Base-by-base conservation (phyloP, 1,139 yeast species). In the Pichia cactophila region DNA sequence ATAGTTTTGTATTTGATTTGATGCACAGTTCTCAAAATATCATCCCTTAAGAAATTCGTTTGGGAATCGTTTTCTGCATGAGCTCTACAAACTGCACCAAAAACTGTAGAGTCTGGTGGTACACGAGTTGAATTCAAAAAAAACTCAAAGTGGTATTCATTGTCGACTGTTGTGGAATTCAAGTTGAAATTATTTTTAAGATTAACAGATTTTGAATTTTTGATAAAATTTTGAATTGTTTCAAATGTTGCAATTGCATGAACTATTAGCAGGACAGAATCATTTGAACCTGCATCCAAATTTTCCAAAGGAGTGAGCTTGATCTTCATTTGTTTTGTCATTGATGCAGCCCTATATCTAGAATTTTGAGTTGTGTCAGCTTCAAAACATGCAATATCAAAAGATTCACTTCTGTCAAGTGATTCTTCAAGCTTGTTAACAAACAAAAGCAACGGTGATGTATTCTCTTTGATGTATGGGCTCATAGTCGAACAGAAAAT, bases 161-260 rank as follows among this genome's bases (percentile, higher is more conserved):
- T 55, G 26, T 56, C 55, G 11, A 55, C 37, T n/a, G 42, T 43
- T 9, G 51, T 29, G 4, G 49, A 44, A 44, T 77, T 63, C 10
- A 51, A 14, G 16, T 49, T 51, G 2, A 33, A 29, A 16, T 31
- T 35, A 6, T 23, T 40, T 33, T 35, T 38, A 5, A 51, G 16
- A 39, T 43, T 47, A 5, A 49, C 33, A 12, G 50, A 39, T 28
- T 49, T 46, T 1, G 54, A 49, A 46, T 67, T 69, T 43, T 67
- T 77, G 54, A 83, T 67, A 59, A 86, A 88, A 2, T 80, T 76
- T 47, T 80, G 83, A 40, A 90, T 73, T 1, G 90, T 79, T 52
- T 76, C 78, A 61, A 88, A 83, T 0, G 96, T 85, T 0, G 96
- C 95, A 58, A 89, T 83, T 0, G 95, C 95, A 63, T 89, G 96